Base-by-base conservation (phyloP, 1,139 yeast species). In the Taphrina sp. region DNA sequence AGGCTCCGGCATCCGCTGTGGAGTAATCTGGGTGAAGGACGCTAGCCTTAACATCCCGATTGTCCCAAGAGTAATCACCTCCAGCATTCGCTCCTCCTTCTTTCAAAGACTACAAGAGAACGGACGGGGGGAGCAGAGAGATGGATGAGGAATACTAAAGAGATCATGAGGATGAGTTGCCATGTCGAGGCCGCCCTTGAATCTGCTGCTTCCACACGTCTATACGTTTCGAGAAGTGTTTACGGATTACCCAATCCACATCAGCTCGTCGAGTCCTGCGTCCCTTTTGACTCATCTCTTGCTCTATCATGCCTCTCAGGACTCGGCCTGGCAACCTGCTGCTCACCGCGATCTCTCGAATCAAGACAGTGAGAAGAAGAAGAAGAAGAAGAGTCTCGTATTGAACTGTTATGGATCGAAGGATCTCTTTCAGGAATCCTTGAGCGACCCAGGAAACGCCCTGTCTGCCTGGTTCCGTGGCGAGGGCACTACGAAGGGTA, bases 141-240 rank as follows among this genome's bases (percentile, higher is more conserved):
- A n/a, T n/a, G n/a, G n/a, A n/a, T n/a, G n/a, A n/a, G n/a, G n/a
- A n/a, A n/a, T n/a, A n/a, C n/a, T n/a, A n/a, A n/a, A n/a, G n/a
- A n/a, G n/a, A n/a, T n/a, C n/a, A n/a, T n/a, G n/a, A n/a, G n/a
- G n/a, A n/a, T n/a, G 31, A 26, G 10, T 26, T 7, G 7, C 12
- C 38, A 49, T 49, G 54, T 49, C 54, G 10, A 17, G 38, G 20
- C 54, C 54, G 10, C 54, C 54, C 24, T 26, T 49, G 8, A 41
- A 42, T 12, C 19, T 49, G 12, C 17, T 49, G 16, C 41, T 49
- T 5, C 54, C 54, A 39, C 54, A 49, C 5, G 8, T 33, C 20
- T 23, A 14, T 24, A 41, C 46, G 12, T 39, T 31, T 24, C 38
- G 8, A 22, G 54, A 49, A 12, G 22, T n/a, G 12, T 19, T 39